Evolutionary conservation across 768 basidiomycete species (phyloP).

Genomic region (Russula earlei): DNA sequence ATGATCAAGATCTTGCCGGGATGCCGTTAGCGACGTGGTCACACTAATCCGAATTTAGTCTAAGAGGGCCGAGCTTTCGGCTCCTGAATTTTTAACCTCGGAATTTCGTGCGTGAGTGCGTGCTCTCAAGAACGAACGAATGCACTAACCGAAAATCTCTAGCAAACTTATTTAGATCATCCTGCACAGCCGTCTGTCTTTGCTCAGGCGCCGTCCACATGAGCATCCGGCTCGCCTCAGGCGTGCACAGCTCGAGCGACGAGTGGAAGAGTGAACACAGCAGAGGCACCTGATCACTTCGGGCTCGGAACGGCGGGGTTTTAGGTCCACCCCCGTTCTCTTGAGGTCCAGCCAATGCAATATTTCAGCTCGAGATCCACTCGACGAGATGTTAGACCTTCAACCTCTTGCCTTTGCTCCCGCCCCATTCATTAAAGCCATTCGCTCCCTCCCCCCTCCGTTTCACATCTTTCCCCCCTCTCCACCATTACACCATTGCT

Average conservation of each 20-base stretch:
- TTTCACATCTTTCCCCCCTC: not conserved
- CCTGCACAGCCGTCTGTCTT: not conserved
- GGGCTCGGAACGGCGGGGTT: conserved; percentile 13
- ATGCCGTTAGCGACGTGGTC: not conserved
- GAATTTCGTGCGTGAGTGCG: not conserved
- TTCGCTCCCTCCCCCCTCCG: not conserved
- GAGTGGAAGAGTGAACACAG: not conserved
- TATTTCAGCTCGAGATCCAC: conserved; percentile 8
- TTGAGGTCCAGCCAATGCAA: not conserved
- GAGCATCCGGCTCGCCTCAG: not conserved
- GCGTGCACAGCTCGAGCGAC: not conserved
- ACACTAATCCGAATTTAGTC: conserved; percentile 5
- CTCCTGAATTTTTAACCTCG: not conserved
- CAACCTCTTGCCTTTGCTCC: conserved; percentile 9
- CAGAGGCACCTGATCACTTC: conserved; percentile 13
- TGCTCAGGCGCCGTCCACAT: not conserved
- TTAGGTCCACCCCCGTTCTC: not conserved
- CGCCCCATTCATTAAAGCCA: conserved; percentile 12
- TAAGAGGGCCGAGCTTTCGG: conserved; percentile 3
- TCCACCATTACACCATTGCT: not conserved
- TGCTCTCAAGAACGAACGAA: not conserved
- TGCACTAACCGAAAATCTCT: not conserved
- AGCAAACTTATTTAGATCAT: not conserved
- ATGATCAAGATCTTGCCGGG: not conserved
- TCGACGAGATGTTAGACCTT: conserved; percentile 6